A percentile compares a stretch with the other conserved stretches of the same genome.
Evolutionary conservation across 2,329 filamentous ascomycete species (phyloP).

Genomic region (Epichloe hybrida): DNA sequence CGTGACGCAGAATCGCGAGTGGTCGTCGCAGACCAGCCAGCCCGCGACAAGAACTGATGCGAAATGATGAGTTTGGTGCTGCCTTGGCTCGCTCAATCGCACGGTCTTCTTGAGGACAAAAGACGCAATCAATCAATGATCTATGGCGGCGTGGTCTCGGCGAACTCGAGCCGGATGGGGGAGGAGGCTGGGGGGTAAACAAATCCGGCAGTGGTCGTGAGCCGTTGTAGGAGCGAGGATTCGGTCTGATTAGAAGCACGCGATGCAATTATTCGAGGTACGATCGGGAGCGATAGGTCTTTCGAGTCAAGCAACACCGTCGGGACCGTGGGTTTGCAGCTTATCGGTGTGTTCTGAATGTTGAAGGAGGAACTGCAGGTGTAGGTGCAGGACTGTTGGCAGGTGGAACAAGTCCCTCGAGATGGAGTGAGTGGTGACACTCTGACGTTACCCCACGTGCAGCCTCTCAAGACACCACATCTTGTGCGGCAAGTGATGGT

Average conservation of each 20-base stretch:
- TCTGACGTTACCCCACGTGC: too few species aligned
- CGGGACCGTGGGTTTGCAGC: neutral
- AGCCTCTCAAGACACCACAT: too few species aligned
- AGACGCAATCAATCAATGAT: neutral
- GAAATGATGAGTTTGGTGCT: neutral
- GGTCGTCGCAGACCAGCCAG: neutral
- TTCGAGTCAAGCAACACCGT: neutral
- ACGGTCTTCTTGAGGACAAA: neutral
- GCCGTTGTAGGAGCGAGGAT: neutral
- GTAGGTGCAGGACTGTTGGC: neutral
- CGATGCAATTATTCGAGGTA: neutral
- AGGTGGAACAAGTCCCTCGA: neutral
- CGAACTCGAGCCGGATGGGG: neutral
- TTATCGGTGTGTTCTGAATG: neutral
- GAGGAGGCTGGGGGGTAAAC: neutral
- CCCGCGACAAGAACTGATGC: neutral
- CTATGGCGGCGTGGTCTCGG: neutral
- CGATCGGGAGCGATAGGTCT: neutral
- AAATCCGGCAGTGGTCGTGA: neutral
- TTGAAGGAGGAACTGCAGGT: neutral
- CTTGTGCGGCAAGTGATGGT: neutral
- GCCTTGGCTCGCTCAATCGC: neutral
- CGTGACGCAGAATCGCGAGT: neutral
- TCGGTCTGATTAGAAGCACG: neutral
- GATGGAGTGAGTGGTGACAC: neutral